These are phyloP conservation scores for Fusarium citri DNA, from an alignment of 2,329 filamentous ascomycete genomes.

Conservation along the genomic window DNA sequence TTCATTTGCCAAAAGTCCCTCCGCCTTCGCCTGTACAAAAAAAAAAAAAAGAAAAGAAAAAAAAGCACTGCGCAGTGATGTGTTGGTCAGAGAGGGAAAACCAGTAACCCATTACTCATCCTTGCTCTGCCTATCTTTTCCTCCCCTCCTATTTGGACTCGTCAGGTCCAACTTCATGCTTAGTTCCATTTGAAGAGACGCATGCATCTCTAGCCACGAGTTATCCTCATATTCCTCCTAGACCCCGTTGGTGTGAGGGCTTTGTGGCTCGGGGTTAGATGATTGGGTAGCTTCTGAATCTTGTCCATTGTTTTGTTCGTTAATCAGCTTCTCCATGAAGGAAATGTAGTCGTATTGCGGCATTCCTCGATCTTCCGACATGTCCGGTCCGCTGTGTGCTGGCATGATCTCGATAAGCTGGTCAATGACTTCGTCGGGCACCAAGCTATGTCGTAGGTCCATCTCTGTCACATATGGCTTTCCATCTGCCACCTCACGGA, in stretches of 20 bases:
- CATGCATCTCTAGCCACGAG: conserved; percentile 26
- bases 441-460: conserved; percentile 92
- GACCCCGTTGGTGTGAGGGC: conserved; percentile 53
- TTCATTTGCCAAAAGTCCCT: conserved; percentile 38
- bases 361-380: conserved; percentile 84
- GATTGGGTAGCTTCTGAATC: conserved; percentile 49
- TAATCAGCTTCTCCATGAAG: conserved; percentile 92
- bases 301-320: conserved; percentile 52
- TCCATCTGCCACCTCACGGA: conserved; percentile 96
- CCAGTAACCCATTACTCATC: conserved; percentile 6
- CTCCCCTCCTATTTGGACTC: conserved; percentile 3
- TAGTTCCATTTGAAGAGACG: conserved; percentile 26
- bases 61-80: conserved; percentile 34
- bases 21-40: conserved; percentile 28
- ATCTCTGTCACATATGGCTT: conserved; percentile 99
- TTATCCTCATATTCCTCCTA: conserved; percentile 26
- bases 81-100: conserved; percentile 31
- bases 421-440: conserved; percentile 97
- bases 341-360: conserved; percentile 95
- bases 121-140: conserved; percentile 8
- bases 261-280: conserved; percentile 47
- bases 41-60: conserved; percentile 29
- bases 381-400: conserved; percentile 82
- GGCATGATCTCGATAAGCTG: conserved; percentile 91
- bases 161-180: conserved; percentile 15